Evolutionary conservation across 192 early-diverging fungal species (phyloP), one percentile per base, ranked within the genome.

Genomic region (Coemansia sp.): DNA sequence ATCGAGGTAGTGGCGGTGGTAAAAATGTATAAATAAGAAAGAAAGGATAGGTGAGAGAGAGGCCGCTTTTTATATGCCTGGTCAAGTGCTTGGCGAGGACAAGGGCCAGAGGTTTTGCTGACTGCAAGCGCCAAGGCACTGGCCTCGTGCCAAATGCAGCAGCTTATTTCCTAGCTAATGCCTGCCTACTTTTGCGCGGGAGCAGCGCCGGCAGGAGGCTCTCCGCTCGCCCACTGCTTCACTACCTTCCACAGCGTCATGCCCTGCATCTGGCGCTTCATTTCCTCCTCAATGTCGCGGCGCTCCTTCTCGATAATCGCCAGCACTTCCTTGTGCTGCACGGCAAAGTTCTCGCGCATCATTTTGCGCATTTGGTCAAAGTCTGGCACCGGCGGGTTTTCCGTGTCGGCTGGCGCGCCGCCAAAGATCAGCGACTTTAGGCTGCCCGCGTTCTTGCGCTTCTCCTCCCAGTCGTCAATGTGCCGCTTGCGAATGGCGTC

Each of bases 221-320:
- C 48, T 2, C 70, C 70, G 18, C 43, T 19, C 9, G 65, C 11
- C n/a, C 40, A 63, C 60, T 79, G 65, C 22, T 83, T 72, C 65
- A 90, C 65, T 70, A 97, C 69, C 65, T 93, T 89, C 87, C 93
- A 90, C 60, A 94, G 82, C 37, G 93, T 94, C 90, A 95, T 92
- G 56, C 91, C 90, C 80, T 93, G 89, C 81, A 95, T 82, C 86
- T 91, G 83, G 74, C 88, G 85, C 60, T 84, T 81, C 73, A 88
- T 86, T 60, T 83, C 80, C 76, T 88, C 76, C 68, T 84, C 80
- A 70, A 87, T 81, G 29, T 87, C 68, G 56, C 80, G 64, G 46
- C 88, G 87, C 58, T 96, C 89, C 62, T 87, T 85, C 48, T 82
- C 84, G 41, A 85, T 85, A 38, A 85, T 80, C 39, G 85, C 88